Evolutionary conservation across 75 land plant genomes (phyloP).

Genomic region (Selaginella tamariscina): DNA sequence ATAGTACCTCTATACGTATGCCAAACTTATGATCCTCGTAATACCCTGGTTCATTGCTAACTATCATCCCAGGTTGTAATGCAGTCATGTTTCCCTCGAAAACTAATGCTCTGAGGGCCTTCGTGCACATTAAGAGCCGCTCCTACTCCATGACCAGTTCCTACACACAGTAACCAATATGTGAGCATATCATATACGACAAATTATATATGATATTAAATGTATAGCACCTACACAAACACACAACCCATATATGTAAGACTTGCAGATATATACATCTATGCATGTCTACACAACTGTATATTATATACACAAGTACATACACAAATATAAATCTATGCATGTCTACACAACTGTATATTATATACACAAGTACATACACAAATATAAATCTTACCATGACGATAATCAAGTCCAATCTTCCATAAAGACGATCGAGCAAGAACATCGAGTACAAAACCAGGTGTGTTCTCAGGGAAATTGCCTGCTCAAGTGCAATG

Average conservation of each 20-base stretch:
- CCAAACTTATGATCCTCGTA: conserved; percentile 93
- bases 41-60: conserved; percentile 97
- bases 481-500: conserved; percentile 83
- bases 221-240: too few species aligned
- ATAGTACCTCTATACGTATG: too few species aligned
- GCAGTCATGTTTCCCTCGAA: conserved; percentile 81
- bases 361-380: too few species aligned
- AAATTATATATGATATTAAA: not conserved
- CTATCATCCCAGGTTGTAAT: conserved; percentile 74
- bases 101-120: conserved; percentile 95
- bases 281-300: too few species aligned
- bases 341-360: too few species aligned
- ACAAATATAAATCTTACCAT: too few species aligned
- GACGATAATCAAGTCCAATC: conserved; percentile 93
- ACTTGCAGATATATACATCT: too few species aligned
- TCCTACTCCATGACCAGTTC: conserved; percentile 98
- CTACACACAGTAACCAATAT: conserved; percentile 23
- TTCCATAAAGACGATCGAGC: conserved; percentile 93
- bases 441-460: conserved; percentile 91
- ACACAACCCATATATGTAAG: too few species aligned
- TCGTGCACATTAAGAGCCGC: conserved; percentile 98
- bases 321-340: too few species aligned
- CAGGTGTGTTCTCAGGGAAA: conserved; percentile 91
- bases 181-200: not conserved
- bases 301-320: too few species aligned